phyloP scores from a whole-genome alignment of 2,329 filamentous ascomycete species.

The Apiospora koreana region DNA sequence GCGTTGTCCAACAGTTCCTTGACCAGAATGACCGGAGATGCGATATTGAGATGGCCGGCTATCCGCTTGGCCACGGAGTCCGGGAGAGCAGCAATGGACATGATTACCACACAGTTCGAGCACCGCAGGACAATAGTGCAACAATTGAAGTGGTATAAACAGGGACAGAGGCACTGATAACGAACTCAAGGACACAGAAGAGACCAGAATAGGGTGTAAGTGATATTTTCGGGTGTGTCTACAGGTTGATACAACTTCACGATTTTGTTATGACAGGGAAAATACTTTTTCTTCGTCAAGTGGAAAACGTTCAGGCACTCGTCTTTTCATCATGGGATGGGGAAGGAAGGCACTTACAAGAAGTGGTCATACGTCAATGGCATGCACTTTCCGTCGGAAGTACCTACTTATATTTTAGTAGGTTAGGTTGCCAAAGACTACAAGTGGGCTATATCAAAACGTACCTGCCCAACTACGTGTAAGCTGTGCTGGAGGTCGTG shows the following conservation, averaged over 20 bases:
- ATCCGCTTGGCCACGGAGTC: conserved; percentile 54
- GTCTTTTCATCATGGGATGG: background rate
- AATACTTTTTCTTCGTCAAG: background rate
- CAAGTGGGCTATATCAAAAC: background rate
- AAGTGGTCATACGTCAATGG: no score
- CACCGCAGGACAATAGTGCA: background rate
- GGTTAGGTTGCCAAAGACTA: background rate
- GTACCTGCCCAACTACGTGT: background rate
- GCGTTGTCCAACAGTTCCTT: conserved; percentile 81
- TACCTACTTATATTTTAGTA: no score
- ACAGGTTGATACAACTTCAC: background rate
- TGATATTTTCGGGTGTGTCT: background rate
- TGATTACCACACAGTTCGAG: conserved; percentile 24
- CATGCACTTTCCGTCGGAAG: no score
- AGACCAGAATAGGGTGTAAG: background rate
- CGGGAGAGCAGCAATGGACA: conserved; percentile 54
- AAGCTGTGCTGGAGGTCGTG: background rate
- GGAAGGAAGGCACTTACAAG: background rate
- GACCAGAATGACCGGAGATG: conserved; percentile 61
- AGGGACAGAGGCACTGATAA: background rate
- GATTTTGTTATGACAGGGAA: background rate
- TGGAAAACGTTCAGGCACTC: background rate
- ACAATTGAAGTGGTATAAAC: background rate
- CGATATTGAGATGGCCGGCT: conserved; percentile 61
- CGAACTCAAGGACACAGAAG: background rate